Percentiles rank a stretch among this genome's conserved stretches.
Evolutionary conservation across 2,329 filamentous ascomycete genomes (phyloP).

Genomic region (Phyllachora maydis): DNA sequence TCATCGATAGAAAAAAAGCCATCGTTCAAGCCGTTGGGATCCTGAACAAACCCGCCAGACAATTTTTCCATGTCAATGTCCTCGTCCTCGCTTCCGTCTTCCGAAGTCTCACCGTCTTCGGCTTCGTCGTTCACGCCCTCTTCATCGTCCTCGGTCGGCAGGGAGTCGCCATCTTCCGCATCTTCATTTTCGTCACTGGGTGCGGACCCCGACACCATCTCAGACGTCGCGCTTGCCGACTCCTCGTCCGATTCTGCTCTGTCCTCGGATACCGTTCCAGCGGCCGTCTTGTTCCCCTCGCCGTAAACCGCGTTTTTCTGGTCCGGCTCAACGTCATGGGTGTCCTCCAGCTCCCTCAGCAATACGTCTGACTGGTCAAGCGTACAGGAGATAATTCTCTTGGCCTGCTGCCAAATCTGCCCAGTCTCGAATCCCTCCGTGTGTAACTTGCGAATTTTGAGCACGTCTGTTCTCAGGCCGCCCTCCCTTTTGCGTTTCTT

Average conservation of each 20-base stretch:
- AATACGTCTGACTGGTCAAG: conserved; percentile 24
- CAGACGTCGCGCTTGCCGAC: conserved; percentile 25
- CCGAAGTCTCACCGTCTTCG: too few species aligned
- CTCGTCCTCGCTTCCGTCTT: conserved; percentile 12
- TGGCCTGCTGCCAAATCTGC: conserved; percentile 89
- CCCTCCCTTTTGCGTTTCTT: conserved; percentile 53
- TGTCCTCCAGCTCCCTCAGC: conserved; percentile 26
- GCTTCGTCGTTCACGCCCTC: conserved; percentile 13
- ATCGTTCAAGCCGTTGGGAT: conserved; percentile 78
- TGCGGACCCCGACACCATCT: too few species aligned
- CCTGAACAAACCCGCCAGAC: conserved; percentile 39
- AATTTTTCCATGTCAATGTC: conserved; percentile 18
- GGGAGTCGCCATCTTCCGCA: conserved; percentile 8
- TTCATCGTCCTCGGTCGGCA: conserved; percentile 13
- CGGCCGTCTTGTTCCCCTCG: conserved; percentile 3
- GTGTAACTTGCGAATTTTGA: conserved; percentile 70
- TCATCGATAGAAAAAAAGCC: conserved; percentile 96
- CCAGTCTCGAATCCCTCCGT: conserved; percentile 70
- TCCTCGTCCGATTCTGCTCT: conserved; percentile 5
- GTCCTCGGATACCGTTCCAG: conserved; percentile 7
- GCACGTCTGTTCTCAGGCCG: conserved; percentile 22
- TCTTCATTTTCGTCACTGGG: conserved; percentile 17
- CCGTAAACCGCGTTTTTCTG: conserved; percentile 6
- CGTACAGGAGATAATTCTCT: conserved; percentile 48
- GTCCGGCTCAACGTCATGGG: conserved; percentile 24